A percentile compares a stretch with the other conserved stretches of the same genome.
Evolutionary conservation across 768 basidiomycete species (phyloP).

Genomic region (Termitomyces sp.): DNA sequence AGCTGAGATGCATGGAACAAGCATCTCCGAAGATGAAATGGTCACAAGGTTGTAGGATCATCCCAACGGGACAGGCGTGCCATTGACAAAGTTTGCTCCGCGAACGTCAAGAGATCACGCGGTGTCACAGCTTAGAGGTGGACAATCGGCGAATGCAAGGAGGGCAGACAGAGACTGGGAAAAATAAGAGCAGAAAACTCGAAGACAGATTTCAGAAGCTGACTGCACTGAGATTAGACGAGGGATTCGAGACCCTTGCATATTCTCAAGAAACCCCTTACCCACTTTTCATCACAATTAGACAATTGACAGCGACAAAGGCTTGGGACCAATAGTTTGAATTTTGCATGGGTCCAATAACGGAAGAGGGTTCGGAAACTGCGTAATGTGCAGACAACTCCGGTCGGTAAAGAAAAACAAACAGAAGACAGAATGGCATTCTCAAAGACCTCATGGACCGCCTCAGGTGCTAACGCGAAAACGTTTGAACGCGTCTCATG

Average conservation of each 20-base stretch:
- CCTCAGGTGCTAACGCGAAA: background rate
- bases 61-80: conserved; percentile 29
- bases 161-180: conserved; percentile 3
- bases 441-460: background rate
- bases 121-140: conserved; percentile 14
- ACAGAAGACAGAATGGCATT: background rate
- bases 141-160: conserved; percentile 7
- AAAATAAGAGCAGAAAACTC: background rate
- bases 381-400: background rate
- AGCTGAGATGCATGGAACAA: conserved; percentile 7
- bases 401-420: too few relatives aligned
- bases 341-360: background rate
- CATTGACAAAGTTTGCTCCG: conserved; percentile 21
- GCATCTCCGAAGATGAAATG: background rate
- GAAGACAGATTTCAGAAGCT: background rate
- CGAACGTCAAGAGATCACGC: conserved; percentile 29
- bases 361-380: background rate
- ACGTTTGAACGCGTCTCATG: background rate
- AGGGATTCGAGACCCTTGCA: background rate
- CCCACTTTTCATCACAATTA: too few relatives aligned
- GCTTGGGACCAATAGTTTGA: background rate
- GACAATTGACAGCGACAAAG: background rate
- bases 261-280: background rate
- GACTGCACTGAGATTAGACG: background rate
- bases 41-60: background rate